Percentiles rank a stretch among this genome's conserved stretches.
Conservation (phyloP, 1,284 basidiomycete genomes). For the Boletus sp. region DNA sequence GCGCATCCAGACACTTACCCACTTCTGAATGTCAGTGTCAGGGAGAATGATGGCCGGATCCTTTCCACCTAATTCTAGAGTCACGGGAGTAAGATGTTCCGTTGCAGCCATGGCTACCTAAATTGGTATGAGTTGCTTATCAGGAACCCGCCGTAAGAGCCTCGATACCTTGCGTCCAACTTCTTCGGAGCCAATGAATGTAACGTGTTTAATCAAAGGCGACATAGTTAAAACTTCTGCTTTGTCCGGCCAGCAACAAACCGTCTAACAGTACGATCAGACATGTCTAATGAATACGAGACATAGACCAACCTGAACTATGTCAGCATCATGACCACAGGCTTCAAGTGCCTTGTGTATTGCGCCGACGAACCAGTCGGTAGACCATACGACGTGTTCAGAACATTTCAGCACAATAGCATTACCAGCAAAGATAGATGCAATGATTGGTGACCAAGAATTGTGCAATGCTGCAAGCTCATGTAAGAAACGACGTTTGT, state of each 20-base stretch:
- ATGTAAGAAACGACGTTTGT: conserved; percentile 11
- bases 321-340: conserved; percentile 79
- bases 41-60: conserved; percentile 80
- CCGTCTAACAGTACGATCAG: conserved; percentile 51
- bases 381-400: conserved; percentile 91
- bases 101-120: conserved; percentile 85
- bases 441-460: conserved; percentile 90
- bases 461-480: conserved; percentile 79
- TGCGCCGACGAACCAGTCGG: conserved; percentile 79
- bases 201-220: conserved; percentile 79
- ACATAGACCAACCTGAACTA: conserved; percentile 66
- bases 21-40: conserved; percentile 70
- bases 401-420: conserved; percentile 92
- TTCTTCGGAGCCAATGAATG: conserved; percentile 92
- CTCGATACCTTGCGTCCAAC: conserved; percentile 78
- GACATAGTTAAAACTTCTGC: conserved; percentile 85
- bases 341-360: conserved; percentile 74
- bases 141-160: not conserved
- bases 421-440: conserved; percentile 90
- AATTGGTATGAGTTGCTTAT: conserved; percentile 10
- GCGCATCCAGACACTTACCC: conserved; percentile 82
- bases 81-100: conserved; percentile 85
- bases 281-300: not conserved
- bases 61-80: conserved; percentile 89
- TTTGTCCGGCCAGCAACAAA: conserved; percentile 88